A percentile compares a stretch with the other conserved stretches of the same genome.
Conservation (phyloP, 371 early-diverging fungal species). For the Lichtheimia ornata region DNA sequence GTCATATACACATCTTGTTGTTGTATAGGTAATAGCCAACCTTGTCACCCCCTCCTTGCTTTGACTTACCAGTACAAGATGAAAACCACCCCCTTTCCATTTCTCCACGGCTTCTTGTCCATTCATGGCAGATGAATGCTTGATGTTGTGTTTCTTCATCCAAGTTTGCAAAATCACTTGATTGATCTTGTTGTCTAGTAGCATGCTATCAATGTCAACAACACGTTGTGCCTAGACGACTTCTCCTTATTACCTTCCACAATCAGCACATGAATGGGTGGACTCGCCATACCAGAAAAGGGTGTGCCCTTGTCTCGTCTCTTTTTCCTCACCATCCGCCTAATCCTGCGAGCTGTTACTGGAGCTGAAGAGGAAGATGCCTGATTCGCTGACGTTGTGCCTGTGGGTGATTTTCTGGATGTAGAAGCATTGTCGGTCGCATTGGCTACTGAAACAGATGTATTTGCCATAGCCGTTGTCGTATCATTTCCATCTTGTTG, state of each 20-base stretch:
- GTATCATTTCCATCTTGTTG: too few species aligned
- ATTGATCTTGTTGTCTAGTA: slow-evolving; percentile 78
- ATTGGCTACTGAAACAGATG: too few species aligned
- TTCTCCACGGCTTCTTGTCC: slow-evolving; percentile 79
- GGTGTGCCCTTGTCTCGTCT: slow-evolving; percentile 30
- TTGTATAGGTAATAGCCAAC: not conserved
- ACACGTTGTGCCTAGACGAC: too few species aligned
- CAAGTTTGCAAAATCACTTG: slow-evolving; percentile 72
- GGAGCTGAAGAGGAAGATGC: too few species aligned
- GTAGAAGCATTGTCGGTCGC: too few species aligned
- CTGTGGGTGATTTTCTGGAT: too few species aligned
- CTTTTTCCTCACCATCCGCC: slow-evolving; percentile 19
- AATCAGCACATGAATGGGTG: slow-evolving; percentile 76
- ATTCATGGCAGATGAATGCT: slow-evolving; percentile 70
- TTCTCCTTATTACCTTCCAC: slow-evolving; percentile 70
- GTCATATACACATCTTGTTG: not conserved
- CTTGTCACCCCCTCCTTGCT: not conserved
- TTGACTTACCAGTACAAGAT: slow-evolving; percentile 70
- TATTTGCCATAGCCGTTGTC: too few species aligned
- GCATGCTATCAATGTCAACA: not conserved
- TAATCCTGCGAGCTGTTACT: too few species aligned
- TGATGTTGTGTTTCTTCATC: slow-evolving; percentile 75
- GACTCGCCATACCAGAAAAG: slow-evolving; percentile 42
- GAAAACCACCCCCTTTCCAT: slow-evolving; percentile 71
- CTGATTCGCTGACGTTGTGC: too few species aligned